Base-by-base conservation (phyloP, 1,284 basidiomycete species). In the Trichosporon sp. region DNA sequence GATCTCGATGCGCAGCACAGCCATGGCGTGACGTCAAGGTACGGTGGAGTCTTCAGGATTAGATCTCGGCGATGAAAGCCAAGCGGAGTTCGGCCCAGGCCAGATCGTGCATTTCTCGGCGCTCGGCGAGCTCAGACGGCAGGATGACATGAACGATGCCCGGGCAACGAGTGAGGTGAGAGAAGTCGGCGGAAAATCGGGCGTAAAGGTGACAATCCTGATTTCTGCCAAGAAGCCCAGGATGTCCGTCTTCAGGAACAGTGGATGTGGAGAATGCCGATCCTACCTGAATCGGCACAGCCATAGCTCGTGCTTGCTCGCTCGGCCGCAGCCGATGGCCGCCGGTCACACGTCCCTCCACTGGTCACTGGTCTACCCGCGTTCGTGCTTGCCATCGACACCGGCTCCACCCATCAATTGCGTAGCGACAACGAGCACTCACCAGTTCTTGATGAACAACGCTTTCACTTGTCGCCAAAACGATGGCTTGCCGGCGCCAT, bases 381-480 rank as follows among this genome's bases (percentile, higher is more conserved):
- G 37, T 16, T 11, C 25, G 16, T 29, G 25, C 25, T 52, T n/a
- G 10, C 25, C 8, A 23, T 8, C 21, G 21, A 52, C n/a, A n/a
- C n/a, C n/a, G n/a, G 46, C 46, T 25, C 23, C 25, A 52, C 27
- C 46, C 4, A 23, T 25, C 9, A 2, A 4, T 23, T n/a, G n/a
- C n/a, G n/a, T n/a, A n/a, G n/a, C n/a, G 44, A 8, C 14, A 29
- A 34, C 23, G 37, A 23, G 14, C n/a, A 61, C 63, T 19, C 87
- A 88, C 87, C 86, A 89, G 70, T 90, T 90, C 83, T 91, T 91
- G 83, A 85, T 84, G 61, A 86, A 84, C 40, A 91, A 77, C 4
- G 85, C 86, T 10, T 76, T 76, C 66, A 87, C 85, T 78, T 91
- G 89, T 34, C 31, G 14, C 19, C 34, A 58, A n/a, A 63, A 29